Conservation (phyloP, 2,329 filamentous ascomycete species). For the Aureobasidium sp. region DNA sequence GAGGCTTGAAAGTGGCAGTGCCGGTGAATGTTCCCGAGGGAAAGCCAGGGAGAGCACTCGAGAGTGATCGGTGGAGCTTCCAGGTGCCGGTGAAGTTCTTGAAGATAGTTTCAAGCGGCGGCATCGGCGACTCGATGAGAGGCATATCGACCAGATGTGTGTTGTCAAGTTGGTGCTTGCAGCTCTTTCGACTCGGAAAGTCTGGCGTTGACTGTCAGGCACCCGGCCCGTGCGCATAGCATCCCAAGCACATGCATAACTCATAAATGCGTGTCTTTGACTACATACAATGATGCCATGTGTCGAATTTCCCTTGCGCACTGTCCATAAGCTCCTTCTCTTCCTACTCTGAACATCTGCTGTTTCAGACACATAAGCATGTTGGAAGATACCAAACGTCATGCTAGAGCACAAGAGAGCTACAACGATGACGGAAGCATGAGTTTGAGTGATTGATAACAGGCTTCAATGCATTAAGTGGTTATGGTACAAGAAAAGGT, state of each 20-base stretch:
- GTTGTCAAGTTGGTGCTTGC: not conserved
- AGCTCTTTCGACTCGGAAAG: not conserved
- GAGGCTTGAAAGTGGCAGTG: slow-evolving; percentile 28
- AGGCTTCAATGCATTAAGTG: slow-evolving; percentile 10
- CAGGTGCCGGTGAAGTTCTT: slow-evolving; percentile 29
- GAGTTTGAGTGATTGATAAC: not conserved
- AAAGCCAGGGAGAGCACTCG: slow-evolving; percentile 28
- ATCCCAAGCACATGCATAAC: not conserved
- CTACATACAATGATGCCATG: not conserved
- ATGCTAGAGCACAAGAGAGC: not conserved
- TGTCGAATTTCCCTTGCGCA: not conserved
- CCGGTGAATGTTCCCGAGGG: slow-evolving; percentile 32
- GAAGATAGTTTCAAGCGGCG: slow-evolving; percentile 25
- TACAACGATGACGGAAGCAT: not conserved
- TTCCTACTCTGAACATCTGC: not conserved
- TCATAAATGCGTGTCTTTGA: no score
- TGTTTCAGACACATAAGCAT: not conserved
- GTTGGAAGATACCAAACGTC: not conserved
- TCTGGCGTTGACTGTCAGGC: not conserved
- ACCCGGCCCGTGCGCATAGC: not conserved
- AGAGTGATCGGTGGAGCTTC: slow-evolving; percentile 28
- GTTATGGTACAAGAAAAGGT: slow-evolving; percentile 9
- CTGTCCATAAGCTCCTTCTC: not conserved
- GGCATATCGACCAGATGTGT: not conserved
- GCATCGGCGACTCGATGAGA: not conserved